Percentiles rank a stretch among this genome's conserved stretches.
These are phyloP conservation scores for Fusarium nematophilum DNA, from an alignment of 2,329 filamentous ascomycete genomes.

Conservation along the genomic window DNA sequence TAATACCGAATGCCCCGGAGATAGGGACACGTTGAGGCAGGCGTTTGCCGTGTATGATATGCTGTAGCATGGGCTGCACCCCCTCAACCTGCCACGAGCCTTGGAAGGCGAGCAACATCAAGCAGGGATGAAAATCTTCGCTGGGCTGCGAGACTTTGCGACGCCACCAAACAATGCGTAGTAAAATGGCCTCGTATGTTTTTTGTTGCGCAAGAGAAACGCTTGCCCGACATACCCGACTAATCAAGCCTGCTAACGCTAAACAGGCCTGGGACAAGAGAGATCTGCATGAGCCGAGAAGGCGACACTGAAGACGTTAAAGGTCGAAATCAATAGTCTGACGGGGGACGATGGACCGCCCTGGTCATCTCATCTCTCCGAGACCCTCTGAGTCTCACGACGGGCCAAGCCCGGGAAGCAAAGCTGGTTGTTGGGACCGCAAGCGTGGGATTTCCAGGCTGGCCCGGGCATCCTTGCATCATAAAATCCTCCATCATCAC, in stretches of 20 bases:
- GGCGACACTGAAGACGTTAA: conserved; percentile 8
- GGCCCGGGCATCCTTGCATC: conserved; percentile 30
- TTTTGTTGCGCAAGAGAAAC: conserved; percentile 1
- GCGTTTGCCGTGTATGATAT: conserved; percentile 12
- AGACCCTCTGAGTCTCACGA: conserved; percentile 19
- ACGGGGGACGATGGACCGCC: conserved; percentile 20
- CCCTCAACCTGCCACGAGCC: conserved; percentile 5
- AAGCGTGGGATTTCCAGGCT: conserved; percentile 27
- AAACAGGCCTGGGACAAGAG: conserved; percentile 5
- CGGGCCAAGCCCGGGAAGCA: conserved; percentile 12
- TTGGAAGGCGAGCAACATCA: conserved; percentile 3
- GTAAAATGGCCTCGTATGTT: no score
- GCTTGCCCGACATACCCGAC: not conserved
- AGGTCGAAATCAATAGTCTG: conserved; percentile 19
- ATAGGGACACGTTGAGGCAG: conserved; percentile 11
- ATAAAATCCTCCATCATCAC: conserved; percentile 30
- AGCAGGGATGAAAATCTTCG: conserved; percentile 19
- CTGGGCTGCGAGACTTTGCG: conserved; percentile 1
- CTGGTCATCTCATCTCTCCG: conserved; percentile 29
- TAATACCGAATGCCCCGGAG: not conserved
- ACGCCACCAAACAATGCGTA: no score
- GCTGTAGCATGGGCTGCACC: conserved; percentile 27
- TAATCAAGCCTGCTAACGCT: conserved; percentile 3
- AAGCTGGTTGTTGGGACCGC: conserved; percentile 18
- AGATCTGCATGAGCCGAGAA: conserved; percentile 8